phyloP scores from a whole-genome alignment of 176 grass and related monocot genomes.

The Carex pumila region DNA sequence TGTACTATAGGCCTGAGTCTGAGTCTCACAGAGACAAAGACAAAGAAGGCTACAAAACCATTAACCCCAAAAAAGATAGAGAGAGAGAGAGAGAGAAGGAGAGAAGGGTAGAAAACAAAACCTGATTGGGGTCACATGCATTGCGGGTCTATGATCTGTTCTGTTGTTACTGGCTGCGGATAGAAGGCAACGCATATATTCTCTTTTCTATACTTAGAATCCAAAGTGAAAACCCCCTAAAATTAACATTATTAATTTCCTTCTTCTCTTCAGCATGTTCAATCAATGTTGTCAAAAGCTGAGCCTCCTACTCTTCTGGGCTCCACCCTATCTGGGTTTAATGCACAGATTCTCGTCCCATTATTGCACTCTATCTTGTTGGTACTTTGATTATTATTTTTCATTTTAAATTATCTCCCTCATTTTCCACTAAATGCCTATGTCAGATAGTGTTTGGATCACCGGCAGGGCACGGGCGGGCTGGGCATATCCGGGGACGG shows the following conservation, averaged over 20 bases:
- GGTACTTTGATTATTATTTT: not conserved
- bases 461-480: no score
- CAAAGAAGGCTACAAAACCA: no score
- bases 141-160: not conserved
- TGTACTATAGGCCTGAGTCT: not conserved
- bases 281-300: not conserved
- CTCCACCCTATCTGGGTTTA: not conserved
- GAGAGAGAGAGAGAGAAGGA: not conserved
- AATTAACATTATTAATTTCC: not conserved
- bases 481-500: no score
- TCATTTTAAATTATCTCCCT: not conserved
- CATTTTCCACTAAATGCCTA: not conserved
- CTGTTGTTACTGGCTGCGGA: not conserved
- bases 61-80: not conserved
- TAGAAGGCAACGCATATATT: constrained; percentile 5
- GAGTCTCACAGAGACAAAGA: no score
- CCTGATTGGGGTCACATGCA: constrained; percentile 5
- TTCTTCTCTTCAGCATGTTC: not conserved
- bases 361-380: not conserved
- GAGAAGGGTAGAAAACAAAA: not conserved
- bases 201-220: not conserved
- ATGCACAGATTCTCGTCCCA: constrained; percentile 2
- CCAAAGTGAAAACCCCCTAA: not conserved
- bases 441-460: no score
- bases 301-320: not conserved